Base-by-base conservation (phyloP, 192 early-diverging fungal species). In the Dissophora ornata region DNA sequence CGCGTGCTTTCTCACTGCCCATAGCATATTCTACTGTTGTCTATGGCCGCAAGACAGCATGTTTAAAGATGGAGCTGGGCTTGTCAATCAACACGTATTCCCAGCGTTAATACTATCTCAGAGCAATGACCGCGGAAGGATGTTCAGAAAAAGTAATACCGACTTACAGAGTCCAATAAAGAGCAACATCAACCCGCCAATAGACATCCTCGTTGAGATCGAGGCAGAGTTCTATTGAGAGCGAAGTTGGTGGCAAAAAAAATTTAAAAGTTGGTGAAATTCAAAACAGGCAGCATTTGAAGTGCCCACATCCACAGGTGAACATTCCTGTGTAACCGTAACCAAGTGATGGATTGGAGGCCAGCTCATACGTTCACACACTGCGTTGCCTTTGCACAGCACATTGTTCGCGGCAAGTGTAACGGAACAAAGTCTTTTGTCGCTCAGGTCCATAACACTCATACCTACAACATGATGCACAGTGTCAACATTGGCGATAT, bases 291-390 rank as follows among this genome's bases (percentile, higher is more conserved):
- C n/a, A n/a, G n/a, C n/a, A n/a, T n/a, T n/a, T n/a, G n/a, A n/a
- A n/a, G n/a, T n/a, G n/a, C n/a, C n/a, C n/a, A n/a, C n/a, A n/a
- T n/a, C n/a, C n/a, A n/a, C n/a, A n/a, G n/a, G n/a, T n/a, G n/a
- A n/a, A n/a, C n/a, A n/a, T n/a, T n/a, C n/a, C n/a, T n/a, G n/a
- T n/a, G n/a, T n/a, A 97, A 81, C 95, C 94, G 95, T 97, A 94
- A 95, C 94, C 49, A 95, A 97, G 82, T 97, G 95, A 94, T 97
- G 95, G 95, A 95, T 77, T 94, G 95, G 61, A 92, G 93, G 40
- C 93, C 94, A 5, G 95, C 93, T 13, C 91, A 93, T 66, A 90
- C 90, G 10, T 93, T 92, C 44, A 94, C 93, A 4, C 90, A 92
- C 79, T 82, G 87, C 36, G 84, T 89, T 18, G 92, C 95, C 11